phyloP scores from a whole-genome alignment of 2,329 filamentous ascomycete genomes.

The Ophiosphaerella korrae region DNA sequence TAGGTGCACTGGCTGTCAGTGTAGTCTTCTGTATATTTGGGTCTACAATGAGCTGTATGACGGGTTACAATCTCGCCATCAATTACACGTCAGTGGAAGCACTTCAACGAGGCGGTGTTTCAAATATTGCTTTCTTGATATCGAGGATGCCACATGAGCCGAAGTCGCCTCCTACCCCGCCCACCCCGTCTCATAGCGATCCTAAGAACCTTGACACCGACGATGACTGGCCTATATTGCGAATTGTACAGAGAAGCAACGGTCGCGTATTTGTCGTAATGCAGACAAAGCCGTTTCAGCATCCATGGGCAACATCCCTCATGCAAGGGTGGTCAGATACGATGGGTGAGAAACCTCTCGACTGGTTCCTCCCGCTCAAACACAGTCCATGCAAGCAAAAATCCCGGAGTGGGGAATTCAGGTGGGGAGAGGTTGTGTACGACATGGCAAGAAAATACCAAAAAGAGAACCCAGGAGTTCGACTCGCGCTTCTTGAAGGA shows the following conservation, averaged over 20 bases:
- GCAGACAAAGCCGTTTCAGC: conserved; percentile 73
- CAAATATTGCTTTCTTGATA: conserved; percentile 72
- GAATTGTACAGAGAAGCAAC: conserved; percentile 19
- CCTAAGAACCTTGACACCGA: conserved; percentile 13
- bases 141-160: conserved; percentile 19
- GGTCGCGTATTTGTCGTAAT: conserved; percentile 78
- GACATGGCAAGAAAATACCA: conserved; percentile 37
- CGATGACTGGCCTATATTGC: conserved; percentile 28
- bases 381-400: conserved; percentile 77
- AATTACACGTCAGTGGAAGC: conserved; percentile 89
- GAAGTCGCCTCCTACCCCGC: conserved; percentile 11
- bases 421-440: conserved; percentile 65
- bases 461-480: conserved; percentile 24
- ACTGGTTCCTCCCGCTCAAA: conserved; percentile 82
- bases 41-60: conserved; percentile 75
- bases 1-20: conserved; percentile 69
- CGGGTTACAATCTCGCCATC: conserved; percentile 68
- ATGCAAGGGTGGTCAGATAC: conserved; percentile 76
- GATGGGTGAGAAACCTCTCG: conserved; percentile 72
- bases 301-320: conserved; percentile 80
- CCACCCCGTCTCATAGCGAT: conserved; percentile 9
- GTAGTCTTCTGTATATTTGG: conserved; percentile 82
- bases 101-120: conserved; percentile 64
- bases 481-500: conserved; percentile 23
- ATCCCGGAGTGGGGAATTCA: conserved; percentile 68